phyloP scores from a whole-genome alignment of 345 rosid species.

The Euphorbia tirucalli region DNA sequence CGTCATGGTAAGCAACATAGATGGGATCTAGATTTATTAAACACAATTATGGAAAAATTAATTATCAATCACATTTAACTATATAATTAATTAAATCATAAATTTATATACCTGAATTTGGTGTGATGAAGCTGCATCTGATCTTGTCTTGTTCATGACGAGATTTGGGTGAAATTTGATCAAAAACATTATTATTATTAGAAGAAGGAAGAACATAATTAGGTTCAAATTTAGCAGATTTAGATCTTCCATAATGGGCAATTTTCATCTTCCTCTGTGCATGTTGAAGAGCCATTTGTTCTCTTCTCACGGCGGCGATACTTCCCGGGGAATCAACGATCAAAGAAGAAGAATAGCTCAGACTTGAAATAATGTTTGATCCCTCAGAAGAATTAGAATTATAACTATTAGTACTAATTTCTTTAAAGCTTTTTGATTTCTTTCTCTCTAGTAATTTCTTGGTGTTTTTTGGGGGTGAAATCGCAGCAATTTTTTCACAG shows the following conservation, averaged over 20 bases:
- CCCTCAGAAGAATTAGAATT: no score
- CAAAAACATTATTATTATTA: background rate
- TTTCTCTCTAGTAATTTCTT: constrained; percentile 35
- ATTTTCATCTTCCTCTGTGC: constrained; percentile 61
- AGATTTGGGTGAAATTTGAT: background rate
- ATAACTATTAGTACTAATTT: constrained; percentile 18
- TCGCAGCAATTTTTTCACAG: constrained; percentile 26
- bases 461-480: constrained; percentile 14
- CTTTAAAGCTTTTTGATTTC: constrained; percentile 57
- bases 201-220: constrained; percentile 23
- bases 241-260: constrained; percentile 67
- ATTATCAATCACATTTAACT: background rate
- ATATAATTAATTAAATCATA: no score
- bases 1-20: constrained; percentile 59
- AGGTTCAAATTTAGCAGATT: constrained; percentile 49
- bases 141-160: constrained; percentile 29
- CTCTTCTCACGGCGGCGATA: constrained; percentile 63
- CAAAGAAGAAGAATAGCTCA: constrained; percentile 25
- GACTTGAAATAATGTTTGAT: constrained; percentile 11
- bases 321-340: constrained; percentile 55
- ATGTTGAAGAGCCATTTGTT: constrained; percentile 55
- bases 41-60: background rate
- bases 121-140: constrained; percentile 56
- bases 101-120: constrained; percentile 61
- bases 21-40: constrained; percentile 42